phyloP scores from a whole-genome alignment of 2,329 filamentous ascomycete species.

The Torrubiella hemipterigena region DNA sequence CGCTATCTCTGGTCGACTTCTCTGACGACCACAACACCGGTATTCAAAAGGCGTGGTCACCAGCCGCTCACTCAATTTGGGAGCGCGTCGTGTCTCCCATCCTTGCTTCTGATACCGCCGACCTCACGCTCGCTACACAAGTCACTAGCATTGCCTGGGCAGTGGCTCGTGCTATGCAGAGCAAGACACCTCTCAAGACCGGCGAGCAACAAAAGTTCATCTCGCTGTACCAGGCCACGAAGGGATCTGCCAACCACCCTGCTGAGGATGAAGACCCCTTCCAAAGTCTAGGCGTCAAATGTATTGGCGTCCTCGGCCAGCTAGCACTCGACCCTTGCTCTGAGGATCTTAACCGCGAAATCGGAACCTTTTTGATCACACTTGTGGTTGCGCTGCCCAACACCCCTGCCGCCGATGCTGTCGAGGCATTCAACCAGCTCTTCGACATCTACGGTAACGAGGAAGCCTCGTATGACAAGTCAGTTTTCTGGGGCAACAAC shows the following conservation, averaged over 20 bases:
- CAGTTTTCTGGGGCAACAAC: conserved; percentile 52
- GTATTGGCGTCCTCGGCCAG: conserved; percentile 53
- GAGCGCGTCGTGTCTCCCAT: conserved; percentile 40
- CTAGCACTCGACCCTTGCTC: conserved; percentile 45
- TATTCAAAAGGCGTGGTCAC: conserved; percentile 41
- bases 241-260: conserved; percentile 15
- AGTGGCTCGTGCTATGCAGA: conserved; percentile 39
- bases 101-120: conserved; percentile 47
- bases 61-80: conserved; percentile 45
- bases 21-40: conserved; percentile 37
- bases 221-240: conserved; percentile 49
- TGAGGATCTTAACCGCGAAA: conserved; percentile 43
- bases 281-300: conserved; percentile 52
- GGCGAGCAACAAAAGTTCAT: conserved; percentile 53
- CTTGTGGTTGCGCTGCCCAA: conserved; percentile 38
- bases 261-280: conserved; percentile 38
- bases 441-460: conserved; percentile 58
- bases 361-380: conserved; percentile 50
- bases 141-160: conserved; percentile 57
- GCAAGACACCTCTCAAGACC: conserved; percentile 32
- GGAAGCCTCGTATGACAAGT: conserved; percentile 41
- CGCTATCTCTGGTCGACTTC: conserved; percentile 49
- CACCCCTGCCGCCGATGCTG: conserved; percentile 41
- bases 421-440: conserved; percentile 54
- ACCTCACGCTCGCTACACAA: conserved; percentile 49